Evolutionary conservation across 108 stramenopile genomes (phyloP).

Genomic region (Nitzschia putrida): DNA sequence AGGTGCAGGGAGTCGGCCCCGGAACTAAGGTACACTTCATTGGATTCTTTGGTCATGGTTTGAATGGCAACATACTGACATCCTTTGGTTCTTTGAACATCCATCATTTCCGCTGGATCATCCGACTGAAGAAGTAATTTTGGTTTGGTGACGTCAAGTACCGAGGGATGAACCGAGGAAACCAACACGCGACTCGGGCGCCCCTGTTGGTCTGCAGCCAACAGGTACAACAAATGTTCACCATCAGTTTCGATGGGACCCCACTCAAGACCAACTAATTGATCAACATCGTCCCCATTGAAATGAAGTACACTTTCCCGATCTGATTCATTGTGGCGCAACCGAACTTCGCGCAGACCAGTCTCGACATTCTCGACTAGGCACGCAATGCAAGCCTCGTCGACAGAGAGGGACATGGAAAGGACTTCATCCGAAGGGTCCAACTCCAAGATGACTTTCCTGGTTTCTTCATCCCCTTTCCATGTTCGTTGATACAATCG

Average conservation of each 20-base stretch:
- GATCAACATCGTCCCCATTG: background rate
- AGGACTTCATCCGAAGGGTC: slow-evolving; percentile 8
- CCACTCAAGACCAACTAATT: slow-evolving; percentile 26
- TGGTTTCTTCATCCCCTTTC: background rate
- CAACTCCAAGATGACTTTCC: slow-evolving; percentile 19
- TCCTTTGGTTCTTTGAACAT: slow-evolving; percentile 55
- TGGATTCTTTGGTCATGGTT: slow-evolving; percentile 42
- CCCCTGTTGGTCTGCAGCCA: slow-evolving; percentile 16
- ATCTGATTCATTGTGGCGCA: slow-evolving; percentile 28
- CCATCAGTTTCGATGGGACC: slow-evolving; percentile 14
- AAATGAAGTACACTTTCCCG: background rate
- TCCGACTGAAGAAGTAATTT: slow-evolving; percentile 22
- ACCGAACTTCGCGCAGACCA: background rate
- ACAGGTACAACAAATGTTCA: slow-evolving; percentile 23
- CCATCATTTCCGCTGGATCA: slow-evolving; percentile 43
- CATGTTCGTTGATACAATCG: slow-evolving; percentile 20
- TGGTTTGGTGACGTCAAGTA: slow-evolving; percentile 9
- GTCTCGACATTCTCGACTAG: slow-evolving; percentile 5
- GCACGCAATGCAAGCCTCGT: slow-evolving; percentile 32
- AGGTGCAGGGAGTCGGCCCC: slow-evolving; percentile 2
- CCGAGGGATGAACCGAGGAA: slow-evolving; percentile 20
- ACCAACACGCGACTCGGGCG: slow-evolving; percentile 23
- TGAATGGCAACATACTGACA: slow-evolving; percentile 46
- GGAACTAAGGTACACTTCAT: slow-evolving; percentile 37
- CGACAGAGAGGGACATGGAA: slow-evolving; percentile 37